Evolutionary conservation across 176 grass and related monocot species (phyloP).

Genomic region (Rhynchospora breviuscula): DNA sequence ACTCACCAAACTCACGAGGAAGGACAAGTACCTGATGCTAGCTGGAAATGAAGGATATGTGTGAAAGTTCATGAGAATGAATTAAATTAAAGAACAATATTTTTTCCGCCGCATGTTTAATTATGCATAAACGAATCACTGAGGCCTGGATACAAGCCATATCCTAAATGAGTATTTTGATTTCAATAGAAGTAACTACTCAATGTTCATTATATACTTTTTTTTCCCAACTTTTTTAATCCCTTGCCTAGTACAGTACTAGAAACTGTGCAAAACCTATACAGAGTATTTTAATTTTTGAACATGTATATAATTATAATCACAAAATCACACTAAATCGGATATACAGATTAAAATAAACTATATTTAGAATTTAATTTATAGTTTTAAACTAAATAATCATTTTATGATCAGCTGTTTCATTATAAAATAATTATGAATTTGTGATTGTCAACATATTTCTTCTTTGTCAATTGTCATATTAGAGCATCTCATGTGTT

Average conservation of each 20-base stretch:
- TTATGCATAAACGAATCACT: background rate
- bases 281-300: background rate
- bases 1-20: conserved; percentile 55
- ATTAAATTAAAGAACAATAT: too few species aligned
- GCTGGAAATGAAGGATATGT: conserved; percentile 54
- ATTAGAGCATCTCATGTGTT: background rate
- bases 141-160: background rate
- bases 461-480: too few species aligned
- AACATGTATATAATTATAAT: background rate
- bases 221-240: background rate
- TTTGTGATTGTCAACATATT: too few species aligned
- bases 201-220: background rate
- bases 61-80: background rate
- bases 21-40: conserved; percentile 65
- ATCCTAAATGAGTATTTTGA: background rate
- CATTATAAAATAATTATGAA: too few species aligned
- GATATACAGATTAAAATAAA: background rate
- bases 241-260: background rate
- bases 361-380: background rate
- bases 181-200: background rate
- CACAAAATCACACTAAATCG: background rate
- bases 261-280: background rate
- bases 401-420: too few species aligned
- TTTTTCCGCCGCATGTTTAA: too few species aligned
- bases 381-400: too few species aligned